phyloP scores from a whole-genome alignment of 1,139 yeast species.

The Candida tropicalis region DNA sequence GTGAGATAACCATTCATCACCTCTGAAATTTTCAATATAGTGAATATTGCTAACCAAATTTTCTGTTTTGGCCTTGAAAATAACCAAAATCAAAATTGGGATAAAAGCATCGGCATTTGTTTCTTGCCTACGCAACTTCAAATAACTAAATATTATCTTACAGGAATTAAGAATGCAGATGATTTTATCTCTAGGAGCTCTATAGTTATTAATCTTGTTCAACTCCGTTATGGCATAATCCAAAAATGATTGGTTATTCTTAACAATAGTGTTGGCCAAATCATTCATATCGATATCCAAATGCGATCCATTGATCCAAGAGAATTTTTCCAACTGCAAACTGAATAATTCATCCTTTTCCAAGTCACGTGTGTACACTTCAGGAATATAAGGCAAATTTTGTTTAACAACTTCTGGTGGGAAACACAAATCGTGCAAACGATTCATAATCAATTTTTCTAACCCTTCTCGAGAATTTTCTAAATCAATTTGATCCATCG shows the following conservation, averaged over 20 bases:
- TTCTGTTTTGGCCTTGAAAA: slow-evolving; percentile 65
- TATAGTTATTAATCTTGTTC: slow-evolving; percentile 73
- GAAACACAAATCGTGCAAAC: slow-evolving; percentile 76
- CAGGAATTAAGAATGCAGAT: slow-evolving; percentile 90
- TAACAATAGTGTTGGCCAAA: slow-evolving; percentile 22
- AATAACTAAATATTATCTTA: slow-evolving; percentile 85
- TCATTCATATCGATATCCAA: slow-evolving; percentile 66
- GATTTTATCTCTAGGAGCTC: slow-evolving; percentile 94
- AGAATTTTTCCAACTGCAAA: slow-evolving; percentile 62
- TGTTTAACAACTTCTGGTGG: slow-evolving; percentile 68
- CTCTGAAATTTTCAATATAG: slow-evolving; percentile 84
- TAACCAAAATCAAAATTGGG: slow-evolving; percentile 80
- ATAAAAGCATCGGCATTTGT: slow-evolving; percentile 90
- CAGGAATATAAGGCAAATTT: slow-evolving; percentile 39
- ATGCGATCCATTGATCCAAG: slow-evolving; percentile 79
- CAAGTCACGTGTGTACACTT: slow-evolving; percentile 51
- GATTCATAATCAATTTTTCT: slow-evolving; percentile 89
- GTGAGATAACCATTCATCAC: slow-evolving; percentile 63
- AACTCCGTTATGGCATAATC: slow-evolving; percentile 73
- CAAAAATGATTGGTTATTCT: slow-evolving; percentile 55
- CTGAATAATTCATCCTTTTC: slow-evolving; percentile 59
- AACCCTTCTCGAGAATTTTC: slow-evolving; percentile 86
- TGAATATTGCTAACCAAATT: slow-evolving; percentile 74
- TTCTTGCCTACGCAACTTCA: slow-evolving; percentile 71
- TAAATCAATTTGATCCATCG: slow-evolving; percentile 58